Percentiles rank a stretch among this genome's conserved stretches.
Evolutionary conservation across 495 filamentous ascomycete genomes (phyloP).

Genomic region (Tetracladium setigerum): DNA sequence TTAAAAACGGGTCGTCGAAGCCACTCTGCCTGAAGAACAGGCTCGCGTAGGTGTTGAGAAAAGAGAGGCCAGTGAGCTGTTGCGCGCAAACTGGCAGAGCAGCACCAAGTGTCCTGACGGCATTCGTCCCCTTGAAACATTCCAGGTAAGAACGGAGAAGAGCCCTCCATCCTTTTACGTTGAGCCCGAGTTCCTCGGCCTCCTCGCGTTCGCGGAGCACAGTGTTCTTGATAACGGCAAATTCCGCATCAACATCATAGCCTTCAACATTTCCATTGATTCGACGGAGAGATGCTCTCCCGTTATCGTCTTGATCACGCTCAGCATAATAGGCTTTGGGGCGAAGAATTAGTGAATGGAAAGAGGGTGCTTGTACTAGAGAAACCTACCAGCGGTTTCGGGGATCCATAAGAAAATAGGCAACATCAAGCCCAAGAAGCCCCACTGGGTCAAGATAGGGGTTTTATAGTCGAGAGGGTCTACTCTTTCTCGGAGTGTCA

Average conservation of each 20-base stretch:
- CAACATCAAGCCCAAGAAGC: slow-evolving; percentile 7
- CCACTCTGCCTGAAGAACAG: slow-evolving; percentile 10
- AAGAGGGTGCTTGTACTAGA: not conserved
- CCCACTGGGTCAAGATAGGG: slow-evolving; percentile 10
- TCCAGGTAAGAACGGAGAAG: not conserved
- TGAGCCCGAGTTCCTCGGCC: not conserved
- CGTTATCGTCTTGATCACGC: slow-evolving; percentile 7
- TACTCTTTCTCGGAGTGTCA: not conserved
- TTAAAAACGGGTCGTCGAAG: slow-evolving; percentile 7
- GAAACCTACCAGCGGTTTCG: not conserved
- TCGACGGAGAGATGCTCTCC: slow-evolving; percentile 3
- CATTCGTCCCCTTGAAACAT: slow-evolving; percentile 2
- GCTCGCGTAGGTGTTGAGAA: slow-evolving; percentile 5
- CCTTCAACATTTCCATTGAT: slow-evolving; percentile 5
- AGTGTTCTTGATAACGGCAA: slow-evolving; percentile 10
- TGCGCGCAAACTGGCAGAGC: slow-evolving; percentile 2
- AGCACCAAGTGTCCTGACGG: slow-evolving; percentile 1
- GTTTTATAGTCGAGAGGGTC: slow-evolving; percentile 1
- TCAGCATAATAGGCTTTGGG: slow-evolving; percentile 4
- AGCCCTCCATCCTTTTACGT: not conserved
- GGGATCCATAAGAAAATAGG: slow-evolving; percentile 9
- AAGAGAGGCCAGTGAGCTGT: slow-evolving; percentile 5
- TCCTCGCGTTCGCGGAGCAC: not conserved
- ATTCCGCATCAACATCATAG: slow-evolving; percentile 7
- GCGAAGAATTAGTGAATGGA: not conserved